Evolutionary conservation across 73 alveolate species (phyloP).

Genomic region (Paramecium biaurelia): DNA sequence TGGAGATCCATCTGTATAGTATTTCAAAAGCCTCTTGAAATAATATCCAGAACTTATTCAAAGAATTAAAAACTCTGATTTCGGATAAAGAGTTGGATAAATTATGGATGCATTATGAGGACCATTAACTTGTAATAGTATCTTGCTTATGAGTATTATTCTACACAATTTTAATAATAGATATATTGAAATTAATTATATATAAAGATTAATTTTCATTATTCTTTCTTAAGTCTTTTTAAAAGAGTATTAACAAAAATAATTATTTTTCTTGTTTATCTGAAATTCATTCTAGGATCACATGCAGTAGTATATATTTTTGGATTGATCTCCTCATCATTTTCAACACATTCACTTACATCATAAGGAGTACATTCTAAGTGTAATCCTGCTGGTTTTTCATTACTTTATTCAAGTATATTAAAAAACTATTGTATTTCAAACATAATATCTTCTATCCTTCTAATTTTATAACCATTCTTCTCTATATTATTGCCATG

Average conservation of each 20-base stretch:
- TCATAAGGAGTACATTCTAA: slow-evolving; percentile 58
- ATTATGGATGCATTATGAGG: slow-evolving; percentile 35
- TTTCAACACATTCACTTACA: slow-evolving; percentile 69
- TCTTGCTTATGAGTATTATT: slow-evolving; percentile 28
- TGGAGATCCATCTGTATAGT: slow-evolving; percentile 20
- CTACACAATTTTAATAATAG: neutral
- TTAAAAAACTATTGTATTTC: slow-evolving; percentile 40
- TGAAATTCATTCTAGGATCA: slow-evolving; percentile 66
- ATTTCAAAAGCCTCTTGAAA: neutral
- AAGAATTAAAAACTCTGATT: slow-evolving; percentile 34
- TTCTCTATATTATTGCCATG: slow-evolving; percentile 66
- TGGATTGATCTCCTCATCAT: slow-evolving; percentile 36
- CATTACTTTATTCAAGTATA: slow-evolving; percentile 42
- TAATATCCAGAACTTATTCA: slow-evolving; percentile 28
- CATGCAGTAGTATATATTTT: slow-evolving; percentile 54
- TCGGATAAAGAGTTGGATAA: slow-evolving; percentile 42
- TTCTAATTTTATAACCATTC: slow-evolving; percentile 30
- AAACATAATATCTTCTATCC: slow-evolving; percentile 24
- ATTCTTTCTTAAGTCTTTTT: neutral
- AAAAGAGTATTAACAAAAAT: neutral
- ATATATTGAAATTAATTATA: too few species aligned
- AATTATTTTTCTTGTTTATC: neutral
- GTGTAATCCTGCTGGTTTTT: slow-evolving; percentile 66
- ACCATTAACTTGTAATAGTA: neutral
- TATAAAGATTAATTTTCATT: neutral